Evolutionary conservation across 2,329 filamentous ascomycete genomes (phyloP).

Genomic region (Stachybotrys chlorohalonatus): DNA sequence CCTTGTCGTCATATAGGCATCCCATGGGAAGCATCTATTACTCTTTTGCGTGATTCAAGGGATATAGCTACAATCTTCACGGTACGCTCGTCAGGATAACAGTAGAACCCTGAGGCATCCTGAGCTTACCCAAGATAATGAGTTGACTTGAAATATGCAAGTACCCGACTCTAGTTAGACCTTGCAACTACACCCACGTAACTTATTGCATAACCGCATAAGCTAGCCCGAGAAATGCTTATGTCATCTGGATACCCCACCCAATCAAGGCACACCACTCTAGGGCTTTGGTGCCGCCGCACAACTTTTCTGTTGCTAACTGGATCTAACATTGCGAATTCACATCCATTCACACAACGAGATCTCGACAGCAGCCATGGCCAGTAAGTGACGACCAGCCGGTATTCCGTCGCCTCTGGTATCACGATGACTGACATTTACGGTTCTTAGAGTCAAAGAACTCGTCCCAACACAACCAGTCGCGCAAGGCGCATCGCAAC

Average conservation of each 20-base stretch:
- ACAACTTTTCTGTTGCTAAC: constrained; percentile 16
- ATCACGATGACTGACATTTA: constrained; percentile 9
- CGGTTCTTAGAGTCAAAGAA: constrained; percentile 88
- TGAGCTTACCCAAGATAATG: too few relatives aligned
- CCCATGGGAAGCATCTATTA: too few relatives aligned
- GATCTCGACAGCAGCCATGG: constrained; percentile 28
- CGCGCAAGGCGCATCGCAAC: constrained; percentile 98
- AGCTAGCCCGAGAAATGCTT: neutral
- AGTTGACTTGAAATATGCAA: too few relatives aligned
- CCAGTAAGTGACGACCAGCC: constrained; percentile 22
- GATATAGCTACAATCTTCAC: too few relatives aligned
- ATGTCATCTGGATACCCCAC: neutral
- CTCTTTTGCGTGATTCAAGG: too few relatives aligned
- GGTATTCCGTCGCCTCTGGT: neutral
- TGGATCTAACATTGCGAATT: constrained; percentile 15
- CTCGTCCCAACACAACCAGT: constrained; percentile 98
- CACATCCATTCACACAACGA: constrained; percentile 13
- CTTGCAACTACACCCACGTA: too few relatives aligned
- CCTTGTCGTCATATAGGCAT: too few relatives aligned
- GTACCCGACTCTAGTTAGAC: too few relatives aligned
- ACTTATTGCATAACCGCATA: too few relatives aligned
- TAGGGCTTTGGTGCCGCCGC: constrained; percentile 18
- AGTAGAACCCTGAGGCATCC: too few relatives aligned
- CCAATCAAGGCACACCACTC: constrained; percentile 2
- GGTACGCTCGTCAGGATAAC: too few relatives aligned